Evolutionary conservation across 1,284 basidiomycete genomes (phyloP).

Genomic region (Abortiporus biennis): DNA sequence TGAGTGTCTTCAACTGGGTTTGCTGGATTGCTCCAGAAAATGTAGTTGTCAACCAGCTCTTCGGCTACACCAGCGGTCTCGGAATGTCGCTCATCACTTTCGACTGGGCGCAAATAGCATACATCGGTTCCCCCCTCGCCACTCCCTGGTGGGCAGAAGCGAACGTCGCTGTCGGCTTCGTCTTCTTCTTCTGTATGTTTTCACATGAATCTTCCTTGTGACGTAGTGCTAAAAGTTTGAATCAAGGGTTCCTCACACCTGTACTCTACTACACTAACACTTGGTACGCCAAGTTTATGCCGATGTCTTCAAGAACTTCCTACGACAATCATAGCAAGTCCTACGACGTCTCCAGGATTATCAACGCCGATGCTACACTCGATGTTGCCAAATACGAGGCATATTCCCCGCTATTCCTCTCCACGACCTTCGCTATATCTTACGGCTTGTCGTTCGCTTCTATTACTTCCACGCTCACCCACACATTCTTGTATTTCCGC

Average conservation of each 20-base stretch:
- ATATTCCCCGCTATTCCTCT: conserved; percentile 59
- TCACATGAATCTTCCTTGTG: conserved; percentile 10
- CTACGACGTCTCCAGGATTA: conserved; percentile 66
- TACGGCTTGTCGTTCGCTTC: conserved; percentile 57
- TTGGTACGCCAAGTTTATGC: conserved; percentile 54
- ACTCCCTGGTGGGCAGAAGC: conserved; percentile 70
- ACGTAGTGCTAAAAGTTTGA: conserved; percentile 81
- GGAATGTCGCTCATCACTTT: conserved; percentile 68
- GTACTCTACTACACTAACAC: conserved; percentile 54
- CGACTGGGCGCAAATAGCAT: conserved; percentile 61
- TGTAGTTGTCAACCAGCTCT: conserved; percentile 62
- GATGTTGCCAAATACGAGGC: conserved; percentile 43
- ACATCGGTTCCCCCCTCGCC: conserved; percentile 47
- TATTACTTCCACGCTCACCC: conserved; percentile 49
- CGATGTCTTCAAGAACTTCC: conserved; percentile 46
- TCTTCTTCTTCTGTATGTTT: conserved; percentile 57
- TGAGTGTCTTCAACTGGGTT: conserved; percentile 54
- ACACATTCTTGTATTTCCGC: conserved; percentile 55
- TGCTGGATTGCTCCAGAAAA: conserved; percentile 78
- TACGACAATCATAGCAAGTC: conserved; percentile 55
- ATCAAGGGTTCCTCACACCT: conserved; percentile 72
- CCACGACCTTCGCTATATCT: conserved; percentile 46
- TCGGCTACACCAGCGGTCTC: conserved; percentile 72
- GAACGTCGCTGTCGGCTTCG: conserved; percentile 72
- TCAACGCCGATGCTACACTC: conserved; percentile 50